Evolutionary conservation across 2,329 filamentous ascomycete genomes (phyloP), one percentile per base, ranked within the genome.

Genomic region (Knufia petricola): DNA sequence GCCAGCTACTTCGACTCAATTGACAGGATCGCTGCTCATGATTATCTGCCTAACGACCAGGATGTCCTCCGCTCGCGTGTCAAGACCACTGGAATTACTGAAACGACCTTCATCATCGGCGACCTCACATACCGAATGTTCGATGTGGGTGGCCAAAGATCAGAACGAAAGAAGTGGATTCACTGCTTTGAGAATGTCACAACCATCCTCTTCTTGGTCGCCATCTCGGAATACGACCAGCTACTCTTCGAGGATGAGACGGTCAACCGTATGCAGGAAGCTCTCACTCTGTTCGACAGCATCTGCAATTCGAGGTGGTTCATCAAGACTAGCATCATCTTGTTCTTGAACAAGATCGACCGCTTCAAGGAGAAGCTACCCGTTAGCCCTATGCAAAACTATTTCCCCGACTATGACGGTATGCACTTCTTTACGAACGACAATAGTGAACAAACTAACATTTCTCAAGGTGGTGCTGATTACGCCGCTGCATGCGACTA

Each of bases 171-270:
- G 84, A 95, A 95, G 80, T 95, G 89, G 89, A 95, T 95, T 60
- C 89, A 95, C 74, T 95, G 89, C 73, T 95, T 95, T 69, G 89
- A 95, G 74, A 95, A 95, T 61, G 89, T 95, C 62, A 95, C 88
- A 7, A 94, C 89, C 8, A 94, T 95, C 60, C 84, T 95, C 32
- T 95, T 95, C 81, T 73, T 95, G 49, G 90, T 95, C 58, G 90
- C 90, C 69, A 95, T 95, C 60, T 95, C 88, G 58, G 89, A 95
- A 69, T 95, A 95, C 74, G 89, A 95, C 66, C 89, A 95, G 72
- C 76, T 95, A 53, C 78, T 95, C 39, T 95, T 95, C 66, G 89
- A 95, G 66, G 89, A 95, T 64, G 89, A 95, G 75, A 95, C 86
- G 0, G 86, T 92, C 65, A 84, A 84, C 69, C 78, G 81, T 67